Evolutionary conservation across 2,329 filamentous ascomycete genomes (phyloP).

Genomic region (Paecilomyces variotii): DNA sequence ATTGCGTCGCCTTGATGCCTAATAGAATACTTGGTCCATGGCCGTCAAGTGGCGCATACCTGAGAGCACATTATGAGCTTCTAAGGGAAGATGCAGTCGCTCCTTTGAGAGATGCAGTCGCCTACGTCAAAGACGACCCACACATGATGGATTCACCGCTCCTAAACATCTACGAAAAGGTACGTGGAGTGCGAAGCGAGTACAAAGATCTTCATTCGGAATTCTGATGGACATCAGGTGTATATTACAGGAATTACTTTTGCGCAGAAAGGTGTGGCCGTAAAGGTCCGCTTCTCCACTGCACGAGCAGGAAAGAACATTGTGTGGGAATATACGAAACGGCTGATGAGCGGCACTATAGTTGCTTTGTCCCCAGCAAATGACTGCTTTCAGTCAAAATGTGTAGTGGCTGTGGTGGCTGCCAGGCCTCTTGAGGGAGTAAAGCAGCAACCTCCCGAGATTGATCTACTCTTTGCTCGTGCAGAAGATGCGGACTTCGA

Average conservation of each 20-base stretch:
- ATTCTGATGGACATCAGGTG: slow-evolving; percentile 44
- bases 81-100: slow-evolving; percentile 67
- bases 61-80: slow-evolving; percentile 66
- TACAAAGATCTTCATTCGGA: background rate
- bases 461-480: slow-evolving; percentile 67
- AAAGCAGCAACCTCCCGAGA: slow-evolving; percentile 57
- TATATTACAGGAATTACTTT: slow-evolving; percentile 59
- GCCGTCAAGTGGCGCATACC: slow-evolving; percentile 55
- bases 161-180: slow-evolving; percentile 63
- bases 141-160: slow-evolving; percentile 49
- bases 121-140: slow-evolving; percentile 46
- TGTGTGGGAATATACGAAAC: slow-evolving; percentile 57
- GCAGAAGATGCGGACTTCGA: slow-evolving; percentile 58
- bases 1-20: slow-evolving; percentile 32
- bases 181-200: slow-evolving; percentile 22
- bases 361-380: slow-evolving; percentile 46
- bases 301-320: slow-evolving; percentile 58
- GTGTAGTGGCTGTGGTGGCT: slow-evolving; percentile 64
- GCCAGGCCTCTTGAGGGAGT: slow-evolving; percentile 58
- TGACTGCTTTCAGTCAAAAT: slow-evolving; percentile 57
- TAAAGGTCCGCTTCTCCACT: slow-evolving; percentile 63
- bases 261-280: slow-evolving; percentile 54
- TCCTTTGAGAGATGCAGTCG: slow-evolving; percentile 60
- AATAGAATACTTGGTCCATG: slow-evolving; percentile 55
- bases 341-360: slow-evolving; percentile 47